A percentile compares a stretch with the other conserved stretches of the same genome.
Conservation (phyloP, 768 basidiomycete species). For the Boletus vermiculosoides region DNA sequence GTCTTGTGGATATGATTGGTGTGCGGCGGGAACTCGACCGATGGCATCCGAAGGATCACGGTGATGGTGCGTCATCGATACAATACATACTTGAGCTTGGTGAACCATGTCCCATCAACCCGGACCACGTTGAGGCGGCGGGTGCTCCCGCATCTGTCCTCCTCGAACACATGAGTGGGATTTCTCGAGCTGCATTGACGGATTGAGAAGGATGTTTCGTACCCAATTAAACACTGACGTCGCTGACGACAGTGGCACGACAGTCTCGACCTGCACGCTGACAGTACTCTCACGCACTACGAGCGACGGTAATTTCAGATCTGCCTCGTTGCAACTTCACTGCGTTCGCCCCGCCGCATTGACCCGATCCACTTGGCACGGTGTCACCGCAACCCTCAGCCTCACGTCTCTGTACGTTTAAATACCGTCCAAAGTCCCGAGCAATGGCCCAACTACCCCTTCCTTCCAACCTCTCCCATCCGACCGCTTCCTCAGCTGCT, state of each 20-base stretch:
- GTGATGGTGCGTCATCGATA: too few species aligned
- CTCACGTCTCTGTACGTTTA: constrained; percentile 22
- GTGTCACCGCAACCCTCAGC: constrained; percentile 11
- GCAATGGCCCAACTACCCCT: constrained; percentile 13
- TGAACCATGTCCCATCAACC: background rate
- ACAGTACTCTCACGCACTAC: background rate
- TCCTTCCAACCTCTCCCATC: constrained; percentile 6
- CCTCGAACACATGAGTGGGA: background rate
- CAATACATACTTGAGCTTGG: too few species aligned
- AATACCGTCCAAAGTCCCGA: constrained; percentile 15
- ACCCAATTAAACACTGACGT: too few species aligned
- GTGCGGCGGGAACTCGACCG: too few species aligned
- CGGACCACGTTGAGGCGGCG: background rate
- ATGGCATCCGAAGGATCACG: too few species aligned
- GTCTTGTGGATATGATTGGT: background rate
- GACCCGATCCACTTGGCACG: constrained; percentile 2
- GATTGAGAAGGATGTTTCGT: background rate
- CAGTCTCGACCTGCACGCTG: background rate
- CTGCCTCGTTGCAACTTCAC: constrained; percentile 26
- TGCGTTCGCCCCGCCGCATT: constrained; percentile 5
- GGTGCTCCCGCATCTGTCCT: background rate
- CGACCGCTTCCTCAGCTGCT: background rate
- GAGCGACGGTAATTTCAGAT: background rate
- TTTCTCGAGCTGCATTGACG: background rate
- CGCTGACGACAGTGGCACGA: too few species aligned